Evolutionary conservation across 1,139 yeast genomes (phyloP).

Genomic region (Suhomyces kunorum): DNA sequence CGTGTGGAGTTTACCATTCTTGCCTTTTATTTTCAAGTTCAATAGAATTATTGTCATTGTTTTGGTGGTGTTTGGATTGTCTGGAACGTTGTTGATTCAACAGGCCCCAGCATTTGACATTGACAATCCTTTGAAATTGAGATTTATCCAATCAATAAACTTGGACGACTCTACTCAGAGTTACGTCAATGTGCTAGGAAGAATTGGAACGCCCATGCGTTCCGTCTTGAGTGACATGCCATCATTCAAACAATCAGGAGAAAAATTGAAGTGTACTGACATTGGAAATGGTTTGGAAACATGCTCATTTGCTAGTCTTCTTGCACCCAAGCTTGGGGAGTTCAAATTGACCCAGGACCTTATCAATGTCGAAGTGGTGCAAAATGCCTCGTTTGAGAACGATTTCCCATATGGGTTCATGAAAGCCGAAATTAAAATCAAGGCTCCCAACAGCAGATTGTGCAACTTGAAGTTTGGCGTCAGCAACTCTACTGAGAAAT

Average conservation of each 20-base stretch:
- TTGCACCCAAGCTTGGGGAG: slow-evolving; percentile 48
- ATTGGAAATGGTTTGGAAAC: slow-evolving; percentile 48
- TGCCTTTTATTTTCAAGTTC: slow-evolving; percentile 73
- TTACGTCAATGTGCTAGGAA: slow-evolving; percentile 51
- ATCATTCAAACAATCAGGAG: slow-evolving; percentile 46
- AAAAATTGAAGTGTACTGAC: slow-evolving; percentile 35
- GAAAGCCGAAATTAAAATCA: slow-evolving; percentile 59
- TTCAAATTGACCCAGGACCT: slow-evolving; percentile 24
- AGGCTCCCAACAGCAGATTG: slow-evolving; percentile 61
- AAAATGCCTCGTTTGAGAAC: slow-evolving; percentile 45
- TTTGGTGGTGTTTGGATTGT: slow-evolving; percentile 34
- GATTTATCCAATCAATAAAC: slow-evolving; percentile 63
- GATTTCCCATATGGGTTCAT: slow-evolving; percentile 66
- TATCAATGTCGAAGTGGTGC: slow-evolving; percentile 49
- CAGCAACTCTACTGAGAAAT: slow-evolving; percentile 31
- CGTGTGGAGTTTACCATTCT: slow-evolving; percentile 54
- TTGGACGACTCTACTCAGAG: slow-evolving; percentile 35
- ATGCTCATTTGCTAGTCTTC: slow-evolving; percentile 53
- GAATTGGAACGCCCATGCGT: slow-evolving; percentile 44
- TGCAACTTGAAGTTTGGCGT: slow-evolving; percentile 63
- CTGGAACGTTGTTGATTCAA: slow-evolving; percentile 41
- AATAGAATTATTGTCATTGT: slow-evolving; percentile 52
- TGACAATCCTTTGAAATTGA: slow-evolving; percentile 64
- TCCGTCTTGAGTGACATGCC: slow-evolving; percentile 60
- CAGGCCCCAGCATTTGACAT: slow-evolving; percentile 55